phyloP scores from a whole-genome alignment of 2,329 filamentous ascomycete genomes.

The Aureobasidium vineae region DNA sequence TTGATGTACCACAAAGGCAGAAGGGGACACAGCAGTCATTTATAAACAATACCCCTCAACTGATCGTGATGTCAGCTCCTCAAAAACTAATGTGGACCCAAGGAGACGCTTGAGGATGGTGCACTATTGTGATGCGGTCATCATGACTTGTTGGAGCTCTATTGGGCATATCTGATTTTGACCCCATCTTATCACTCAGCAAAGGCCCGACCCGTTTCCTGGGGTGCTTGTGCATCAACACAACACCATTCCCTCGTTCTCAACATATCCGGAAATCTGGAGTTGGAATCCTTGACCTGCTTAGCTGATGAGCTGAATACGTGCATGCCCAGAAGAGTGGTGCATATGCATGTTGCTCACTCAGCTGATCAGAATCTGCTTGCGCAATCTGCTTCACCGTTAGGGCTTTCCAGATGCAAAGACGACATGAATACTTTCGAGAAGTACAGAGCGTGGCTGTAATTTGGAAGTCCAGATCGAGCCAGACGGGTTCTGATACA shows the following conservation, averaged over 20 bases:
- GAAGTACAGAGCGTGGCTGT: background rate
- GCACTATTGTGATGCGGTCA: conserved; percentile 13
- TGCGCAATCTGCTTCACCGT: background rate
- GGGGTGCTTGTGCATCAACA: background rate
- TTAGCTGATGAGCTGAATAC: background rate
- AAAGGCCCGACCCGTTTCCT: conserved; percentile 12
- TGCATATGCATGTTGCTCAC: conserved; percentile 10
- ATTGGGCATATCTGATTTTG: conserved; percentile 24
- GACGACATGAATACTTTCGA: background rate
- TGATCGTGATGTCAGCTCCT: conserved; percentile 19
- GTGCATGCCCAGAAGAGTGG: background rate
- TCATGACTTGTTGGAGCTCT: background rate
- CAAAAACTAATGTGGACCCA: background rate
- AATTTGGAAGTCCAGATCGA: background rate
- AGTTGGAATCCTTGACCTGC: background rate
- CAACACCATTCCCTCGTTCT: conserved; percentile 3
- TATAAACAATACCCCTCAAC: conserved; percentile 24
- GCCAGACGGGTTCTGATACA: background rate
- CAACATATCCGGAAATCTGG: background rate
- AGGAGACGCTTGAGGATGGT: background rate
- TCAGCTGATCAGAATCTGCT: background rate
- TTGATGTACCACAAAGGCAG: background rate
- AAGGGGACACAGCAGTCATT: background rate
- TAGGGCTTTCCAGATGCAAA: background rate
- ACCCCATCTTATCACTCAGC: conserved; percentile 20